A percentile compares a stretch with the other conserved stretches of the same genome.
Conservation (phyloP, 2,329 filamentous ascomycete genomes). For the Trichophyton verrucosum region DNA sequence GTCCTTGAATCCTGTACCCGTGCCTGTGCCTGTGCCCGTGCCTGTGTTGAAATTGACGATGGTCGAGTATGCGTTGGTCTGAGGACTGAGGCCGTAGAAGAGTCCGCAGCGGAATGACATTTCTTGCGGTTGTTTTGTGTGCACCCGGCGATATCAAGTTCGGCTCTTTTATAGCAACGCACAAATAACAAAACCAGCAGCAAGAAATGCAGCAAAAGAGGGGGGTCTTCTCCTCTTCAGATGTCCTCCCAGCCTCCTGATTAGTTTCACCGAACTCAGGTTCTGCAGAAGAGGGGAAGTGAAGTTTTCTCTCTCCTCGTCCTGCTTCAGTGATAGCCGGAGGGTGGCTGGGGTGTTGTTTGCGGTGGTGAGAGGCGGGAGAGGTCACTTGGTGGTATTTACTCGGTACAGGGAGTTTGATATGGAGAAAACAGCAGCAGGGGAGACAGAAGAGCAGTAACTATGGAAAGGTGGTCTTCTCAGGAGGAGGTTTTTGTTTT, state of each 20-base stretch:
- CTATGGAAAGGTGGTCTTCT: neutral
- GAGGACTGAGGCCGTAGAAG: neutral
- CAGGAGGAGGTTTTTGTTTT: neutral
- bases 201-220: neutral
- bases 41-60: neutral
- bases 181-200: neutral
- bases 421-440: neutral
- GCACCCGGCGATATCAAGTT: neutral
- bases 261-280: neutral
- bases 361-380: too few species aligned
- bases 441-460: neutral
- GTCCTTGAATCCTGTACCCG: neutral
- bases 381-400: neutral
- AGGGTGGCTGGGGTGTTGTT: neutral
- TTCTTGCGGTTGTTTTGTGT: neutral
- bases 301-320: neutral
- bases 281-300: neutral
- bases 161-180: neutral
- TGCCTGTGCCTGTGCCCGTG: too few species aligned
- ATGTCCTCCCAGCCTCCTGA: neutral
- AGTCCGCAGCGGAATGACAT: constrained; percentile 3
- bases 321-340: neutral
- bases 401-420: neutral
- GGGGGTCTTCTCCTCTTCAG: neutral
- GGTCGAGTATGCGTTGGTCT: constrained; percentile 2